A percentile compares a stretch with the other conserved stretches of the same genome.
Conservation (phyloP, 495 filamentous ascomycete genomes). For the Tuber melanosporum region DNA sequence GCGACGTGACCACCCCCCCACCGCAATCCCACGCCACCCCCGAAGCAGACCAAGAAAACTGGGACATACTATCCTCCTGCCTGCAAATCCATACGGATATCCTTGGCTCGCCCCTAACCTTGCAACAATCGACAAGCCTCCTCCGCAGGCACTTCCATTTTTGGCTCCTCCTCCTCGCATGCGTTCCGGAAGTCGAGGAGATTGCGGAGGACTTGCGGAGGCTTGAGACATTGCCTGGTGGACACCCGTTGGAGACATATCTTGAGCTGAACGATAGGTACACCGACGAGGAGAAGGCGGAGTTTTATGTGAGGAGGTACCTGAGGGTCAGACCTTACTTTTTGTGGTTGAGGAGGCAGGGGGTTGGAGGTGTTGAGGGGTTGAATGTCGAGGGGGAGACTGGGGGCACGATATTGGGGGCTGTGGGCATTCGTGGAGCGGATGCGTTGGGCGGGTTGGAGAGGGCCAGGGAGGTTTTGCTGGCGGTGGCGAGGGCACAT, state of each 20-base stretch:
- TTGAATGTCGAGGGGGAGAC: not conserved
- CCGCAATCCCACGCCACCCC: not conserved
- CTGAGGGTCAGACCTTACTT: not conserved
- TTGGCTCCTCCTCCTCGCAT: slow-evolving; percentile 2
- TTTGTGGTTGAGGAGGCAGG: not conserved
- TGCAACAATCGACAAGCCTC: not conserved
- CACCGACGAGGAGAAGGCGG: not conserved
- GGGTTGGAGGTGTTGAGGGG: not conserved
- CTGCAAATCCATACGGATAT: not conserved
- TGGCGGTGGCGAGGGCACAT: not conserved
- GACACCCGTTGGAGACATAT: not conserved
- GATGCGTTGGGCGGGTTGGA: not conserved
- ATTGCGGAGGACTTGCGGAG: not conserved
- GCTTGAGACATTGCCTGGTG: not conserved
- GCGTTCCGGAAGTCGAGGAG: not conserved
- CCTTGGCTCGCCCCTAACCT: not conserved
- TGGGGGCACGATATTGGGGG: not conserved
- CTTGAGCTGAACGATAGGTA: not conserved
- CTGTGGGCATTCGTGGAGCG: not conserved
- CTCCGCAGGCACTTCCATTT: not conserved
- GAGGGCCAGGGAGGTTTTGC: not conserved
- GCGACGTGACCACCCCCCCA: not conserved
- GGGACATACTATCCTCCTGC: not conserved
- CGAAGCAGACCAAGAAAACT: not conserved
- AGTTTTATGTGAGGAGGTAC: not conserved